Conservation (phyloP, 1,284 basidiomycete genomes). For the Xerocomus nothofagi region DNA sequence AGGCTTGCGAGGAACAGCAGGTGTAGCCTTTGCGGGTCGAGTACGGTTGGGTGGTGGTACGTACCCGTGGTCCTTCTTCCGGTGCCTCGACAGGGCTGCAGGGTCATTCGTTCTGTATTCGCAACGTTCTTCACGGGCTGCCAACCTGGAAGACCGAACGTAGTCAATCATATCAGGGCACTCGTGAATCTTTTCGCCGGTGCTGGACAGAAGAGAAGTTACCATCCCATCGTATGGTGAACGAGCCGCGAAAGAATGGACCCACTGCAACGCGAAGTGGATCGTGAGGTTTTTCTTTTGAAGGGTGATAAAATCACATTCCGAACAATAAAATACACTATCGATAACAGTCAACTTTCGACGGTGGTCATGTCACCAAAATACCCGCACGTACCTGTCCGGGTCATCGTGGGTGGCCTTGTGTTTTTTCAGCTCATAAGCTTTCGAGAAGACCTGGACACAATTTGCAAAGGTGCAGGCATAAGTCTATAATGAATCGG, state of each 20-base stretch:
- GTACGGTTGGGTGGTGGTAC: slow-evolving; percentile 14
- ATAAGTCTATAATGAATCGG: slow-evolving; percentile 8
- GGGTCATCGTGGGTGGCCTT: slow-evolving; percentile 13
- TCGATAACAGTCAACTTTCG: neutral
- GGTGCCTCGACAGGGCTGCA: slow-evolving; percentile 29
- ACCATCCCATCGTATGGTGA: neutral
- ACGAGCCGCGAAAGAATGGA: neutral
- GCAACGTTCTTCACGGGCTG: slow-evolving; percentile 7
- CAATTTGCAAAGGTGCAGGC: slow-evolving; percentile 19
- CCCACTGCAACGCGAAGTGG: slow-evolving; percentile 25
- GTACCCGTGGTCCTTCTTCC: slow-evolving; percentile 27
- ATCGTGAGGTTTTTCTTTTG: slow-evolving; percentile 26
- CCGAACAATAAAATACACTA: slow-evolving; percentile 20
- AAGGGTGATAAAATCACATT: slow-evolving; percentile 23
- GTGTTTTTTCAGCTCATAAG: slow-evolving; percentile 29
- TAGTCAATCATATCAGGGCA: slow-evolving; percentile 22
- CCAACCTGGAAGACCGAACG: neutral
- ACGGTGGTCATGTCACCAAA: neutral
- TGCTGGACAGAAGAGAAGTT: slow-evolving; percentile 12
- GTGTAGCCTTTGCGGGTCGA: neutral
- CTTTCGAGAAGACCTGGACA: slow-evolving; percentile 16
- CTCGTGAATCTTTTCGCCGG: slow-evolving; percentile 22
- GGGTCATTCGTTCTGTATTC: slow-evolving; percentile 29
- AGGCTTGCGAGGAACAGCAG: neutral
- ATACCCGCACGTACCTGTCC: slow-evolving; percentile 5